These are phyloP conservation scores for Agapanthus africanus DNA, from an alignment of 106 monocot genomes.

Conservation along the genomic window DNA sequence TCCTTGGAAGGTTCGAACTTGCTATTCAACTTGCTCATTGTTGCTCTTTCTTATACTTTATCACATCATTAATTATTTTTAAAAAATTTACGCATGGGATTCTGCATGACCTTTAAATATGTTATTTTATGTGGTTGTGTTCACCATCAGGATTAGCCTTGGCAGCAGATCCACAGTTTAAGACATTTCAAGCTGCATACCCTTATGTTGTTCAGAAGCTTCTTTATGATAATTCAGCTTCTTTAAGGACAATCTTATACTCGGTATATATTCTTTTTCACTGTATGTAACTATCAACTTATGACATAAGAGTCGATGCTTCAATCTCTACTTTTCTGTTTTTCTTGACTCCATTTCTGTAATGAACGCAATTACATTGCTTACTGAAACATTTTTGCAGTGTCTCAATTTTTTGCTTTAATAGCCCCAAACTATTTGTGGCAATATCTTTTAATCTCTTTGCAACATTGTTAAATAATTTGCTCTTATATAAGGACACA, in stretches of 20 bases:
- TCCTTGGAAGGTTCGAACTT: slow-evolving; percentile 73
- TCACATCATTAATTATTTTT: background rate
- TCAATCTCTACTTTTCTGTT: background rate
- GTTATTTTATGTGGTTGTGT: background rate
- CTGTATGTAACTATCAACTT: background rate
- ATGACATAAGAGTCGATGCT: background rate
- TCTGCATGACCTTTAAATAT: background rate
- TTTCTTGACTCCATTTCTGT: background rate
- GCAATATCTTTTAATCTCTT: background rate
- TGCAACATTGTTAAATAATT: background rate
- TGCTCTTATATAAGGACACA: background rate
- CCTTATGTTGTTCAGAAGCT: slow-evolving; percentile 86
- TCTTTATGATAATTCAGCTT: slow-evolving; percentile 71
- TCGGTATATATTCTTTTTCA: slow-evolving; percentile 39
- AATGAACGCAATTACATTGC: background rate
- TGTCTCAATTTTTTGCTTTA: background rate
- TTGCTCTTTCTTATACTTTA: background rate
- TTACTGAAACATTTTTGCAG: background rate
- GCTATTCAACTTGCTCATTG: background rate
- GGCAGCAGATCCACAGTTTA: slow-evolving; percentile 76
- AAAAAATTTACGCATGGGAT: background rate
- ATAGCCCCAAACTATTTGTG: background rate
- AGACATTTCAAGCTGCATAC: slow-evolving; percentile 91
- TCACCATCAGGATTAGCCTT: slow-evolving; percentile 65
- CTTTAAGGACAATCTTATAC: slow-evolving; percentile 57